Percentiles rank a stretch among this genome's conserved stretches.
Evolutionary conservation across 495 filamentous ascomycete genomes (phyloP).

Genomic region (Hyaloscypha variabilis): DNA sequence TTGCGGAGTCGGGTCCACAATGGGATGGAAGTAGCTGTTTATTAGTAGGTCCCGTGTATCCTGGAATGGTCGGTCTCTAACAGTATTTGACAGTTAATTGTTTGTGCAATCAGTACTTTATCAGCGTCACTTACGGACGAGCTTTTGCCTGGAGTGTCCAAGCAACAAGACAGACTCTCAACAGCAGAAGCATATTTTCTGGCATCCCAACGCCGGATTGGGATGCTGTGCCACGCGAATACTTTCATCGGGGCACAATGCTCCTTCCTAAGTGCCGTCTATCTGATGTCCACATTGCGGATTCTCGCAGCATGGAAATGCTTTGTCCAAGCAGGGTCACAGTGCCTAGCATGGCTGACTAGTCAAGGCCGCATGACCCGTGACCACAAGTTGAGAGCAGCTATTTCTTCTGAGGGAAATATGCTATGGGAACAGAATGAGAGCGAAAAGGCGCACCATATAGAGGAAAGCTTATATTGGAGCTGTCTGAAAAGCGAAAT

Average conservation of each 20-base stretch:
- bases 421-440: background rate
- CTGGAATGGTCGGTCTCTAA: background rate
- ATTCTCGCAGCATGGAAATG: constrained; percentile 7
- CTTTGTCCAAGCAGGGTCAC: background rate
- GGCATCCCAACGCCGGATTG: background rate
- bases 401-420: background rate
- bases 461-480: constrained; percentile 6
- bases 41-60: background rate
- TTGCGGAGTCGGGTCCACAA: background rate
- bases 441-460: constrained; percentile 2
- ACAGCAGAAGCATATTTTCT: background rate
- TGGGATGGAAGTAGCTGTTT: background rate
- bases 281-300: constrained; percentile 4
- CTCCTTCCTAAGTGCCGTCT: constrained; percentile 3
- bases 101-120: constrained; percentile 6
- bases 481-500: background rate
- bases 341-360: constrained; percentile 5
- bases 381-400: background rate
- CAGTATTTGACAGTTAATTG: background rate
- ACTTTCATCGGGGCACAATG: constrained; percentile 1
- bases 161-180: constrained; percentile 5
- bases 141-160: background rate
- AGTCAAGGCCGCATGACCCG: constrained; percentile 3
- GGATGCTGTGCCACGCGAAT: background rate
- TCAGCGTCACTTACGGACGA: background rate